Percentiles rank a stretch among this genome's conserved stretches.
phyloP scores from a whole-genome alignment of 148 eudicot genomes.

The Salicornia ramosissima region DNA sequence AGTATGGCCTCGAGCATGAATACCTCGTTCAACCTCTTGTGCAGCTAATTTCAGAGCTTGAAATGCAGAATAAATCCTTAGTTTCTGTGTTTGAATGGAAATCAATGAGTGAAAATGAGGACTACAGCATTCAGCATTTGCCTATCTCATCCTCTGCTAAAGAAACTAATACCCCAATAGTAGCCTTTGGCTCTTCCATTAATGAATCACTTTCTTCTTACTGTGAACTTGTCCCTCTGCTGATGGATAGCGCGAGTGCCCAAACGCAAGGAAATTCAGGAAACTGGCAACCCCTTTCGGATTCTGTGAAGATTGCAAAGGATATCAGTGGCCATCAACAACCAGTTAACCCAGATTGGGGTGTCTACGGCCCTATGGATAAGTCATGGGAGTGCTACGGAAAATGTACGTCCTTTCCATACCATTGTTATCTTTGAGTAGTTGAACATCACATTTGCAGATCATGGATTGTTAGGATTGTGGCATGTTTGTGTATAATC shows the following conservation, averaged over 20 bases:
- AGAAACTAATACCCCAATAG: too few relatives aligned
- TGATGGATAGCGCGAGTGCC: not conserved
- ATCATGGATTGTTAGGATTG: not conserved
- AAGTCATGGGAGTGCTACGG: not conserved
- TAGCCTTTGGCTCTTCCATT: not conserved
- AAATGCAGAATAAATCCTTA: conserved; percentile 1
- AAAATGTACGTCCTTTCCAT: not conserved
- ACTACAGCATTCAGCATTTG: not conserved
- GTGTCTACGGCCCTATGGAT: not conserved
- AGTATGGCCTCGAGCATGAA: conserved; percentile 25
- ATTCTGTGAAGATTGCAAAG: conserved; percentile 1
- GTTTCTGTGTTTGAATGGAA: not conserved
- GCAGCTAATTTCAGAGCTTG: conserved; percentile 18
- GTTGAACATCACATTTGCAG: not conserved
- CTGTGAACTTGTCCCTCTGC: not conserved
- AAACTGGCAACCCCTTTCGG: conserved; percentile 4
- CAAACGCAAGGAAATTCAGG: not conserved
- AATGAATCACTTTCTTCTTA: not conserved
- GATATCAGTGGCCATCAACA: not conserved
- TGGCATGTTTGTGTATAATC: not conserved
- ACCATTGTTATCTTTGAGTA: not conserved
- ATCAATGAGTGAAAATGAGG: not conserved
- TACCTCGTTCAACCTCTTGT: conserved; percentile 25
- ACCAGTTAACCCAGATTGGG: not conserved
- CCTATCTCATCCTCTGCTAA: not conserved